Percentiles rank a stretch among this genome's conserved stretches.
Conservation (phyloP, 495 filamentous ascomycete species). For the Tetracladium marchalianum region DNA sequence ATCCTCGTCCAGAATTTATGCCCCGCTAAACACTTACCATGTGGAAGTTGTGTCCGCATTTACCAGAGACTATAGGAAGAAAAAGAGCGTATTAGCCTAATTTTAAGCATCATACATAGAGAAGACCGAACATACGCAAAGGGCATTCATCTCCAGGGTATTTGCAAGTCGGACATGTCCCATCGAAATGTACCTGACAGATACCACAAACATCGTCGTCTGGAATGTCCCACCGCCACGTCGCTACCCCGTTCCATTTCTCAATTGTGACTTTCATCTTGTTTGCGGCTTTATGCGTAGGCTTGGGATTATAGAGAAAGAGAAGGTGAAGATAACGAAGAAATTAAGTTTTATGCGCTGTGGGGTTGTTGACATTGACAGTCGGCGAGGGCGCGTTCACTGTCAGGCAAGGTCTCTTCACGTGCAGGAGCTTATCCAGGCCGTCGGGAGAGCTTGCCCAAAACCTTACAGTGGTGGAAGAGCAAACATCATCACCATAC, state of each 20-base stretch:
- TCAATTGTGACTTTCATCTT: conserved; percentile 90
- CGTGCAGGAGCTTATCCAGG: conserved; percentile 1
- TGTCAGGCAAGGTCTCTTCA: conserved; percentile 1
- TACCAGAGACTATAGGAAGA: conserved; percentile 64
- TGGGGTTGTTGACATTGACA: conserved; percentile 1
- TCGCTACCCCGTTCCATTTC: conserved; percentile 86
- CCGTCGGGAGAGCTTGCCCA: not conserved
- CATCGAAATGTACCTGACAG: conserved; percentile 95
- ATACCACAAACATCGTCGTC: conserved; percentile 98
- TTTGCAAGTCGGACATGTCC: conserved; percentile 95
- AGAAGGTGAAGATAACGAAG: not conserved
- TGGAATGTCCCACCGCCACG: conserved; percentile 96
- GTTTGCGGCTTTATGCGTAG: not conserved
- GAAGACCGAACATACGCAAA: conserved; percentile 50
- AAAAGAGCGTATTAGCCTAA: not conserved
- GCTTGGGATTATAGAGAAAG: not conserved
- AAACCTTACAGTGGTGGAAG: not conserved
- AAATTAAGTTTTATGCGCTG: not conserved
- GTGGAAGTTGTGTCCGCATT: conserved; percentile 95
- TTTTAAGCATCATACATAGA: not conserved
- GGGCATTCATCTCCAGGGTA: conserved; percentile 95
- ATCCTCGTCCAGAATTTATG: not conserved
- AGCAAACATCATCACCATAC: not conserved
- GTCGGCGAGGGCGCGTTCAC: not conserved
- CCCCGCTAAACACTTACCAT: conserved; percentile 49